These are phyloP conservation scores for Saturnispora zaruensis DNA, from an alignment of 805 yeast genomes.

Conservation along the genomic window DNA sequence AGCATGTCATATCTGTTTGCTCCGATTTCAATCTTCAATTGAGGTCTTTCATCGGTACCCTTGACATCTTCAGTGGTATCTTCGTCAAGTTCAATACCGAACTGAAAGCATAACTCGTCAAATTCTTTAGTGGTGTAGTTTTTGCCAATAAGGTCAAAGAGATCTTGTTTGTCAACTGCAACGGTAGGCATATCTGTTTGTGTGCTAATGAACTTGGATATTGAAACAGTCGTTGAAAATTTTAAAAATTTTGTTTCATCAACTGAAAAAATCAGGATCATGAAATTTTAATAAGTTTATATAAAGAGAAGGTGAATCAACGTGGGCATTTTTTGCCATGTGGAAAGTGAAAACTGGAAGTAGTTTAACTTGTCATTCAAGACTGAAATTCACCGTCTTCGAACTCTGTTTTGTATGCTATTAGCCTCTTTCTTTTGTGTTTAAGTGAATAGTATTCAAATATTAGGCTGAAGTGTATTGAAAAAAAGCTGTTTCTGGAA, in stretches of 20 bases:
- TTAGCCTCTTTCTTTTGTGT: too few relatives aligned
- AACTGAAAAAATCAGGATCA: background rate
- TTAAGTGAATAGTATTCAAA: too few relatives aligned
- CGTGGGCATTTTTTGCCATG: background rate
- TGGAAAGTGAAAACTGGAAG: background rate
- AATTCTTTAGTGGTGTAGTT: slow-evolving; percentile 78
- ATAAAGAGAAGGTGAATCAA: background rate
- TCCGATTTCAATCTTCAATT: slow-evolving; percentile 91
- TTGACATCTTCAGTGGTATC: slow-evolving; percentile 77
- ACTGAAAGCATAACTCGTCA: slow-evolving; percentile 94
- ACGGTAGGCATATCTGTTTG: slow-evolving; percentile 81
- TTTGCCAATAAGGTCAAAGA: slow-evolving; percentile 68
- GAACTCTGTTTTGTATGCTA: too few relatives aligned
- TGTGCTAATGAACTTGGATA: background rate
- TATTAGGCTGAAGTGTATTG: too few relatives aligned
- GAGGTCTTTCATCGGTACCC: slow-evolving; percentile 84
- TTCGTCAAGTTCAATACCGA: slow-evolving; percentile 96
- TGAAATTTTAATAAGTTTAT: too few relatives aligned
- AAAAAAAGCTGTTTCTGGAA: too few relatives aligned
- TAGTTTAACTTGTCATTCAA: too few relatives aligned
- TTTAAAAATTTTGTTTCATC: background rate
- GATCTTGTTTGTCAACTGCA: slow-evolving; percentile 88
- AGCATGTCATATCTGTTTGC: slow-evolving; percentile 98
- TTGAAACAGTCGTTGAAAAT: background rate
- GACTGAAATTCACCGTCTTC: too few relatives aligned